Evolutionary conservation across 1,284 basidiomycete species (phyloP), one percentile per base, ranked within the genome.

Genomic region (Cerioporus squamosus): DNA sequence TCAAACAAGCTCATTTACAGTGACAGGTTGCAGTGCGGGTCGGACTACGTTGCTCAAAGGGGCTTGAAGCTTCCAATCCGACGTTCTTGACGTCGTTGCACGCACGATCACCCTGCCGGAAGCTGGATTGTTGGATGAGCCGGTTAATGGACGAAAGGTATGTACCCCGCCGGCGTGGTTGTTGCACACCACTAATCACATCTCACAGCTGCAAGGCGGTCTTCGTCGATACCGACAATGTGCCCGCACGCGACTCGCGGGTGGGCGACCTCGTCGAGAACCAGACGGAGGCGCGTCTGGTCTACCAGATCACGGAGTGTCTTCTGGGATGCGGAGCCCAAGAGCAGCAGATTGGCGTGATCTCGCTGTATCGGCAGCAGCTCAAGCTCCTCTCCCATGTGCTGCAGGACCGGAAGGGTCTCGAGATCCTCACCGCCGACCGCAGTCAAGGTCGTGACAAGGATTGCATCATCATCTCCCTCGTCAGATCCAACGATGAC

Each of bases 371-470:
- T 71, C 86, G 96, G 1, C 96, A 98, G 68, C 97, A 99, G 72
- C 89, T 96, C 77, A 97, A 98, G 75, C 81, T 96, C 0, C 74
- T 95, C 59, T 78, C 83, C 5, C 75, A 88, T 67, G 67, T 87
- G 57, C 70, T 94, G 65, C 74, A 80, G 36, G 74, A 73, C 20
- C 75, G 76, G 51, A 76, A 78, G 49, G 80, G 78, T 2, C 79
- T 99, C 24, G 97, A 99, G 72, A 86, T 97, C 52, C 77, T 98
- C 56, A 99, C 97, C 0, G 97, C 96, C 3, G 97, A 99, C 76
- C 90, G 89, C 55, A 94, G 92, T 72, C 97, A 99, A 75, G 97
- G 97, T 0, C 80, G 97, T 45, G 97, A 99, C 76, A 99, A 99
- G 74, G 93, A 95, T 49, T 95, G 93, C 68, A 89, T 99, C 60